Evolutionary conservation across 345 rosid species (phyloP).

Genomic region (Pistacia integerrima): DNA sequence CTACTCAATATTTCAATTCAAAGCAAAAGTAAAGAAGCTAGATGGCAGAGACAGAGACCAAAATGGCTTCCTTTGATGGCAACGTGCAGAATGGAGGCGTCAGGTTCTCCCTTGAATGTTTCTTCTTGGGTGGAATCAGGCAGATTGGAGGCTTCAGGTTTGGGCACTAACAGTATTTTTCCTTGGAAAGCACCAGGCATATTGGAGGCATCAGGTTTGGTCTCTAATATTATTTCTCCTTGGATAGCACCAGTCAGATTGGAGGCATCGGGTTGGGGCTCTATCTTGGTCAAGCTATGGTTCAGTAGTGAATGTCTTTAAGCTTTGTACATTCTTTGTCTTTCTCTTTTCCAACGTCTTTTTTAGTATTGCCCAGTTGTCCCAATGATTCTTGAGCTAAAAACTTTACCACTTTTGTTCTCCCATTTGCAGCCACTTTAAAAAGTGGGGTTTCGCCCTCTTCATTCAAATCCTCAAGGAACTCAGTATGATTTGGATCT

Average conservation of each 20-base stretch:
- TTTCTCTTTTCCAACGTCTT: fast-evolving
- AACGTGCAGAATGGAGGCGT: constrained; percentile 22
- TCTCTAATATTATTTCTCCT: too few species aligned
- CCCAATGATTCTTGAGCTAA: neutral
- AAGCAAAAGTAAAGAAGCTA: neutral
- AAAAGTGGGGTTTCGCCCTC: neutral
- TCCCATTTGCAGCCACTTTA: neutral
- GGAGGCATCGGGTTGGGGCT: too few species aligned
- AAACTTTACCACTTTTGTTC: neutral
- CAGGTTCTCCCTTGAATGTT: neutral
- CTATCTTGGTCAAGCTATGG: too few species aligned
- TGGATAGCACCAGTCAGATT: too few species aligned
- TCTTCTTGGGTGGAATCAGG: too few species aligned
- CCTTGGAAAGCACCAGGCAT: too few species aligned
- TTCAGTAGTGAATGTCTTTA: neutral
- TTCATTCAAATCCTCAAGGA: neutral
- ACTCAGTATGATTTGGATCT: too few species aligned
- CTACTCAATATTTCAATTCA: neutral
- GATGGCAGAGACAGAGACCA: constrained; percentile 5
- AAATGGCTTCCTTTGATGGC: constrained; percentile 25
- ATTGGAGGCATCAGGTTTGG: too few species aligned
- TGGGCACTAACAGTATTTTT: too few species aligned
- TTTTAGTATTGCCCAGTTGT: too few species aligned
- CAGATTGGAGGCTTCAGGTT: too few species aligned
- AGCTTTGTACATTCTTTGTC: neutral